Percentiles rank a stretch among this genome's conserved stretches.
These are phyloP conservation scores for Sporothrix euskadiensis DNA, from an alignment of 2,329 filamentous ascomycete species.

Conservation along the genomic window DNA sequence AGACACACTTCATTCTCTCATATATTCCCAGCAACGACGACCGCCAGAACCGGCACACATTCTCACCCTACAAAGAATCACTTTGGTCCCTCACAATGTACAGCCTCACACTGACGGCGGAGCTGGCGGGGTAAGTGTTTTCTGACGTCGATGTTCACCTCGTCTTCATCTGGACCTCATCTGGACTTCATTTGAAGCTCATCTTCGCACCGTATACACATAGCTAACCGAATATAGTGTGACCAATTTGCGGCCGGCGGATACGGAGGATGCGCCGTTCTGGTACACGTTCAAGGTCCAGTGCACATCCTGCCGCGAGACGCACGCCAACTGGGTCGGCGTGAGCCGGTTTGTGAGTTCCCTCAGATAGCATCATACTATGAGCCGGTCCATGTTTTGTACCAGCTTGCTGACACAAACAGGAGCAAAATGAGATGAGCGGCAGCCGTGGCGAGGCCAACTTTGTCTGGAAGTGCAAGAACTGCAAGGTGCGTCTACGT, in stretches of 20 bases:
- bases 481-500: conserved; percentile 72
- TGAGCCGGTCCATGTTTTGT: not conserved
- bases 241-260: conserved; percentile 81
- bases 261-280: conserved; percentile 80
- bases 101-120: conserved; percentile 65
- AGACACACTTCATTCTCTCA: not conserved
- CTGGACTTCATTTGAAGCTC: not conserved
- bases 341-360: conserved; percentile 81
- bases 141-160: not conserved
- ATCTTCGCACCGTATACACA: not conserved
- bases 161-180: not conserved
- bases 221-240: conserved; percentile 58
- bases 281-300: conserved; percentile 98
- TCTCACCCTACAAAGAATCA: not conserved
- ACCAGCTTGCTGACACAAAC: not conserved
- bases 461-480: conserved; percentile 99
- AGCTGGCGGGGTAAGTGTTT: conserved; percentile 63
- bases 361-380: not conserved
- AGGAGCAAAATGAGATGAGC: conserved; percentile 89
- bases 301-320: conserved; percentile 95
- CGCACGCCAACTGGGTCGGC: conserved; percentile 80
- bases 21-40: not conserved
- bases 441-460: conserved; percentile 95
- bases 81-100: conserved; percentile 53
- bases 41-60: not conserved